A percentile compares a stretch with the other conserved stretches of the same genome.
These are phyloP conservation scores for Tricholoma furcatifolium DNA, from an alignment of 768 basidiomycete genomes.

Conservation along the genomic window DNA sequence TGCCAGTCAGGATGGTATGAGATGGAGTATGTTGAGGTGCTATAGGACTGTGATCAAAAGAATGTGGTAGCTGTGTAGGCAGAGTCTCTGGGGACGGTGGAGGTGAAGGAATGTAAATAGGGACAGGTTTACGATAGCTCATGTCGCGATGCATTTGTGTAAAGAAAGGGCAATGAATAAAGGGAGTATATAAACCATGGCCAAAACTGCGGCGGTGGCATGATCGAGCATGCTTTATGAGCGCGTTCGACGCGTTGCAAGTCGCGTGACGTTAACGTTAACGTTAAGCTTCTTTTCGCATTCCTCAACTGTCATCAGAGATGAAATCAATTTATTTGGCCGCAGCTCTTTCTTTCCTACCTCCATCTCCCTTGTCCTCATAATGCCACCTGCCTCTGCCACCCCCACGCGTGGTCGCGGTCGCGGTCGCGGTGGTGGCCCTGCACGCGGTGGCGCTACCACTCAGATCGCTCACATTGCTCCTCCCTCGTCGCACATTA, in stretches of 20 bases:
- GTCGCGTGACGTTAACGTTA: conserved; percentile 17
- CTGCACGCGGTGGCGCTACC: conserved; percentile 31
- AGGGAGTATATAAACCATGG: not conserved
- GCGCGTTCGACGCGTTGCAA: conserved; percentile 5
- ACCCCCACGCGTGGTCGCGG: conserved; percentile 23
- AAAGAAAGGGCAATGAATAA: not conserved
- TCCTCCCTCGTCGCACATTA: conserved; percentile 34
- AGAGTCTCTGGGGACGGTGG: conserved; percentile 39
- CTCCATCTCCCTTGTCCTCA: conserved; percentile 20
- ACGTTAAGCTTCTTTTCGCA: conserved; percentile 17
- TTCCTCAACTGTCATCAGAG: conserved; percentile 17
- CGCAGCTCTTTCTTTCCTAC: conserved; percentile 11
- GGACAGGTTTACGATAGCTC: conserved; percentile 74
- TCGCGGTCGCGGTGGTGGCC: too few species aligned
- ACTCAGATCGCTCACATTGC: conserved; percentile 25
- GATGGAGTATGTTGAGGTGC: conserved; percentile 6
- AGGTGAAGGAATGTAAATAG: conserved; percentile 64
- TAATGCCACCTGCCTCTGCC: conserved; percentile 22
- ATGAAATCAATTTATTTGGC: conserved; percentile 15
- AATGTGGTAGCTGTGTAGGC: conserved; percentile 8
- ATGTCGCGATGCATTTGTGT: conserved; percentile 37
- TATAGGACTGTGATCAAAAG: conserved; percentile 8
- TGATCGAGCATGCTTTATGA: not conserved
- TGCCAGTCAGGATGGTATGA: not conserved
- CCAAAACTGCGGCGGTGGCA: conserved; percentile 8